Evolutionary conservation across 202 grass and related monocot genomes (phyloP).

Genomic region (Panicum virgatum): DNA sequence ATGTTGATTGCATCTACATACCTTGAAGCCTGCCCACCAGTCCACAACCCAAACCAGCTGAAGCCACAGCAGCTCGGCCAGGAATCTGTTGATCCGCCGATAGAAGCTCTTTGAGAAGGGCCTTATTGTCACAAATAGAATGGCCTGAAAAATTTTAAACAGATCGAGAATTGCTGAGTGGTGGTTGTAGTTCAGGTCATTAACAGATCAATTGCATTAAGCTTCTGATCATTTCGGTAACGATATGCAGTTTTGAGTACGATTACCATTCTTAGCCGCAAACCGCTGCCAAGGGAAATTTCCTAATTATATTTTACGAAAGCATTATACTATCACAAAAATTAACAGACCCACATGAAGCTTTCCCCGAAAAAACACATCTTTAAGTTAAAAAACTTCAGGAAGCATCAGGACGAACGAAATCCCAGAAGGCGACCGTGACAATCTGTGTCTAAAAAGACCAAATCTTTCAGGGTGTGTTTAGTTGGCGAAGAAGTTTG

Average conservation of each 20-base stretch:
- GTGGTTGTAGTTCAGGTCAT: not conserved
- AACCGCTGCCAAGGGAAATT: not conserved
- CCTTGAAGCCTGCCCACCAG: conserved; percentile 94
- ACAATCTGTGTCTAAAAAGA: not conserved
- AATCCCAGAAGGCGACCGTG: not conserved
- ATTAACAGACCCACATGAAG: not conserved
- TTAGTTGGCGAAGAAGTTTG: too few relatives aligned
- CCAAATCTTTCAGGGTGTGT: conserved; percentile 12
- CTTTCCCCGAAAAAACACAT: not conserved
- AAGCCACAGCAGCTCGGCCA: conserved; percentile 82
- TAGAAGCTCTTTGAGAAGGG: conserved; percentile 77
- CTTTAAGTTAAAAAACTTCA: not conserved
- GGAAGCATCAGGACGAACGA: not conserved
- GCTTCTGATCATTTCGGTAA: not conserved
- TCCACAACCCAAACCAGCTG: conserved; percentile 90
- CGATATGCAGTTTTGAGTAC: not conserved
- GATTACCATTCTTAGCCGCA: not conserved
- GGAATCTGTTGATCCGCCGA: conserved; percentile 64
- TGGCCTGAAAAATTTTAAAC: conserved; percentile 44
- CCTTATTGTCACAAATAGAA: conserved; percentile 60
- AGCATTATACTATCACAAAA: not conserved
- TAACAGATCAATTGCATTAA: not conserved
- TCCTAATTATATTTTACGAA: not conserved
- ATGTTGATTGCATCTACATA: not conserved
- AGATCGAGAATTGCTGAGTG: not conserved